Evolutionary conservation across 2,329 filamentous ascomycete genomes (phyloP).

Genomic region (Orbilia javanica): DNA sequence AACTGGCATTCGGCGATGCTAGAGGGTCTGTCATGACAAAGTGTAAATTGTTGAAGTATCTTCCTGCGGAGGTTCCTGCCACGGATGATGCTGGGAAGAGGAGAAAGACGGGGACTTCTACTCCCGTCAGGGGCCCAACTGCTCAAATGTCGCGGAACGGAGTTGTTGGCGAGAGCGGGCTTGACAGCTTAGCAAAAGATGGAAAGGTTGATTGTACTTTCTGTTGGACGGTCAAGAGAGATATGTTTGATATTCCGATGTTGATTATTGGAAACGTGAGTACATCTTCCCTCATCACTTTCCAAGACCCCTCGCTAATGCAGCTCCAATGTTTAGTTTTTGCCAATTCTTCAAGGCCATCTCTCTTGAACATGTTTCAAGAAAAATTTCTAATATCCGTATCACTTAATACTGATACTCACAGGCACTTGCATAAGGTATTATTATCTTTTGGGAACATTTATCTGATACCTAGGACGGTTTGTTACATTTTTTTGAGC

Average conservation of each 20-base stretch:
- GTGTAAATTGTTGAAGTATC: slow-evolving; percentile 88
- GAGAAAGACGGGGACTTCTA: slow-evolving; percentile 57
- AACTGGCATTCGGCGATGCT: slow-evolving; percentile 91
- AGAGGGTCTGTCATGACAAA: slow-evolving; percentile 84
- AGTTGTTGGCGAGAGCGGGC: slow-evolving; percentile 79
- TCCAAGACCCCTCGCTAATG: background rate
- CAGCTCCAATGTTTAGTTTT: slow-evolving; percentile 18
- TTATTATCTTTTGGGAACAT: slow-evolving; percentile 23
- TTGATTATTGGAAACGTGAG: slow-evolving; percentile 97
- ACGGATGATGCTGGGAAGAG: slow-evolving; percentile 59
- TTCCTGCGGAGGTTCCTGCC: slow-evolving; percentile 32
- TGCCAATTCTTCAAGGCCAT: slow-evolving; percentile 54
- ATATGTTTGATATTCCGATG: slow-evolving; percentile 99
- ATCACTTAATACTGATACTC: background rate
- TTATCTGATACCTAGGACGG: slow-evolving; percentile 49
- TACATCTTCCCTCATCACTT: background rate
- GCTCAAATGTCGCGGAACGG: slow-evolving; percentile 62
- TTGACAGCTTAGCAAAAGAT: slow-evolving; percentile 84
- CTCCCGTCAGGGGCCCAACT: slow-evolving; percentile 27
- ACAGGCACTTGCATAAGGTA: background rate
- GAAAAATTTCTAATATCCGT: slow-evolving; percentile 1
- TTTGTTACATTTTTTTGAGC: slow-evolving; percentile 26
- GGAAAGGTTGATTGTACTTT: slow-evolving; percentile 95
- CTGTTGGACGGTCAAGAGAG: slow-evolving; percentile 96
- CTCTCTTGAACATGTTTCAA: slow-evolving; percentile 14